Base-by-base conservation (phyloP, 495 filamentous ascomycete genomes). In the Recurvomyces mirabilis region DNA sequence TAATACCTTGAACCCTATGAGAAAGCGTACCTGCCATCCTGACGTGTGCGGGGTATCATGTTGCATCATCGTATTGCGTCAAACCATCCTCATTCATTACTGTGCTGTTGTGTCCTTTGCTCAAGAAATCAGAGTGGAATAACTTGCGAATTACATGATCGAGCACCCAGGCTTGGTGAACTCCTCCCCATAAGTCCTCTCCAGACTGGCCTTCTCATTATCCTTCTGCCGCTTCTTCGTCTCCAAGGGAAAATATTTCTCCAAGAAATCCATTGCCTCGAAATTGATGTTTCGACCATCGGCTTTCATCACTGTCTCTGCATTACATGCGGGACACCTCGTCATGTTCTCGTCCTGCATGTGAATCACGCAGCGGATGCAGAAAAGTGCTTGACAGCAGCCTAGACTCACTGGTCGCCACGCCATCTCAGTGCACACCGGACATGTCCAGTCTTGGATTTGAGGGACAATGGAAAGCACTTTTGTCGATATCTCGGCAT, bases 171-270 rank as follows among this genome's bases (percentile, higher is more conserved):
- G 43, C 32, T 53, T 53, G 13, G 39, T 35, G 25, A 53, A 45
- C 31, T 37, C 40, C 35, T 53, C 51, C 11, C 51, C 51, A 45
- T 48, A 44, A 31, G 26, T 7, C 38, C 29, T 30, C 26, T 34
- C 32, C 43, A 50, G 23, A 29, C 37, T 37, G 10, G 40, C 51
- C 40, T 47, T 41, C 38, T 54, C 70, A 50, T 80, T 79, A 21
- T 70, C 67, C 34, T 65, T 66, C 40, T 79, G 70, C 53, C 82
- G 79, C 52, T 70, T 66, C 52, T 75, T 81, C 30, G 73, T 68
- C 53, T 87, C 82, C 45, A 75, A 72, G 0, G 78, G 80, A 40
- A 87, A 87, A 61, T 79, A 82, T 38, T 69, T 71, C 51, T 71
- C 70, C 30, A 82, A 54, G 50, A 76, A 81, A n/a, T 66, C 68